These are phyloP conservation scores for Fusarium sp. DNA, from an alignment of 2,329 filamentous ascomycete genomes.

Conservation along the genomic window DNA sequence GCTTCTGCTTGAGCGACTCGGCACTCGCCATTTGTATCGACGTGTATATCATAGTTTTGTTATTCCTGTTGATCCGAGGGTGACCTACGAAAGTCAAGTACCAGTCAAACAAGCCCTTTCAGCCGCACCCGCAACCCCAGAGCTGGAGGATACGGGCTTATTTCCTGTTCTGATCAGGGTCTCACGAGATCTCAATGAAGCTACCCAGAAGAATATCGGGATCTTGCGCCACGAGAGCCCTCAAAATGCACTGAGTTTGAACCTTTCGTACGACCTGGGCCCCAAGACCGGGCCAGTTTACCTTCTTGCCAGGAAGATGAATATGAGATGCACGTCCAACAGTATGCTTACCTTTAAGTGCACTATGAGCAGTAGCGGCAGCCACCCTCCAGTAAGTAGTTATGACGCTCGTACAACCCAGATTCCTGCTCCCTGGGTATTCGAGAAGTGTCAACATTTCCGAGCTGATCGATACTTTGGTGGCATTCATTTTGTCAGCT, in stretches of 20 bases:
- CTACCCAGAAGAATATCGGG: slow-evolving; percentile 20
- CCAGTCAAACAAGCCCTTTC: neutral
- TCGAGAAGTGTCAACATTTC: slow-evolving; percentile 23
- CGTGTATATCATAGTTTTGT: slow-evolving; percentile 35
- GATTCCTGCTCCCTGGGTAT: slow-evolving; percentile 38
- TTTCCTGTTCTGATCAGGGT: neutral
- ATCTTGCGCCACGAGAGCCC: slow-evolving; percentile 40
- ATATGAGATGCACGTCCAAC: neutral
- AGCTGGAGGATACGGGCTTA: neutral
- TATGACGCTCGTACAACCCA: slow-evolving; percentile 28
- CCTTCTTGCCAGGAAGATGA: slow-evolving; percentile 15
- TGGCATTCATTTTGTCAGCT: slow-evolving; percentile 38
- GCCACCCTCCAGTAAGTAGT: slow-evolving; percentile 31
- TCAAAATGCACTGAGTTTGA: slow-evolving; percentile 14
- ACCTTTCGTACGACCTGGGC: neutral
- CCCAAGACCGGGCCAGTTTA: slow-evolving; percentile 38
- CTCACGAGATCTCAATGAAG: slow-evolving; percentile 6
- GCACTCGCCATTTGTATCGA: slow-evolving; percentile 31
- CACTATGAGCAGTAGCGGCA: slow-evolving; percentile 11
- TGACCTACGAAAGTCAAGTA: neutral
- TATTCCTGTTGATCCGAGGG: slow-evolving; percentile 33
- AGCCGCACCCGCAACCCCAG: no score
- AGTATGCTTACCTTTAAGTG: neutral
- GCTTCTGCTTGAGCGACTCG: slow-evolving; percentile 40
- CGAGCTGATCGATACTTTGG: slow-evolving; percentile 29